Conservation (phyloP, 1,284 basidiomycete species). For the Puccinia coronata region DNA sequence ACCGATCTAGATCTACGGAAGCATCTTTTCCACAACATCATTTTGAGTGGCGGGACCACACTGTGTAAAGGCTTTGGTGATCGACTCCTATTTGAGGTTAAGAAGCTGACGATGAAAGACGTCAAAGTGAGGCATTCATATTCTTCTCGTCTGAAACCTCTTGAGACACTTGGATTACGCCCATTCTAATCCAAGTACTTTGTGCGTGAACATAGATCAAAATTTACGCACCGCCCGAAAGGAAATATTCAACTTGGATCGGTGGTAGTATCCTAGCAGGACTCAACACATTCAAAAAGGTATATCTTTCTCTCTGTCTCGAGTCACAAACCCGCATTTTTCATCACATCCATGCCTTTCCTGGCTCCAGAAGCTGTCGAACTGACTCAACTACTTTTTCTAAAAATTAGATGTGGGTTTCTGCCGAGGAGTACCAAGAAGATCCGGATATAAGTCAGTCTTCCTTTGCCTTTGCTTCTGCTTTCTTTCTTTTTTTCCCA, state of each 20-base stretch:
- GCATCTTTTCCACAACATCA: conserved; percentile 92
- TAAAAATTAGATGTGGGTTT: conserved; percentile 85
- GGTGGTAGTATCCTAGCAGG: conserved; percentile 95
- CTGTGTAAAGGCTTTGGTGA: conserved; percentile 94
- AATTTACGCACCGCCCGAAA: conserved; percentile 98
- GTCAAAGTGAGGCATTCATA: conserved; percentile 65
- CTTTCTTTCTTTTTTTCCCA: neutral
- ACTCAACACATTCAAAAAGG: conserved; percentile 96
- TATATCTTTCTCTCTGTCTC: conserved; percentile 56
- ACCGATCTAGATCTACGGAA: conserved; percentile 87
- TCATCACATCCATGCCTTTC: neutral
- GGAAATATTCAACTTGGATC: conserved; percentile 99
- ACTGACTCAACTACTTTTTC: neutral
- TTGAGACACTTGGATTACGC: too few relatives aligned
- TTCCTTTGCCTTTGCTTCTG: neutral
- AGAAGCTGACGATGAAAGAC: conserved; percentile 93
- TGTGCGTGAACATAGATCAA: conserved; percentile 68
- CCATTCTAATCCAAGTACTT: neutral
- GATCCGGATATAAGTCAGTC: conserved; percentile 80
- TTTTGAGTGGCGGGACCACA: conserved; percentile 94
- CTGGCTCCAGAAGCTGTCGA: conserved; percentile 40
- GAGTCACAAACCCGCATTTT: neutral
- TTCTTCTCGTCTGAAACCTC: neutral
- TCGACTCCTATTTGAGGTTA: conserved; percentile 89
- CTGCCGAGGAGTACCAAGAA: conserved; percentile 98